Evolutionary conservation across 148 eudicot species (phyloP), one percentile per base, ranked within the genome.

Genomic region (Beta vulgaris): DNA sequence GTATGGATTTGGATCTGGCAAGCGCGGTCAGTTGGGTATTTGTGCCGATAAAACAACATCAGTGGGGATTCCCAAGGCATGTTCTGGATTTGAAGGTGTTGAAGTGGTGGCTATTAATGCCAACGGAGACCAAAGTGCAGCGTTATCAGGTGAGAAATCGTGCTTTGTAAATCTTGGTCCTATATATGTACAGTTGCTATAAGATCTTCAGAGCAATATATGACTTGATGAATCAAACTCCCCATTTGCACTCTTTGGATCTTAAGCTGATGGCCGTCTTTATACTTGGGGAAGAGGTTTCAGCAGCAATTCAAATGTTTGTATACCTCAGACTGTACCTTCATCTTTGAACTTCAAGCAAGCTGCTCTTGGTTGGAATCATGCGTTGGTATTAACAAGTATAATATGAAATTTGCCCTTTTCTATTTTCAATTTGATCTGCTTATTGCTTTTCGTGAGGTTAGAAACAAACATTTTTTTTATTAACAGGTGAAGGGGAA

Each of bases 121-220:
- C 46, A 92, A 92, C 86, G 98, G 98, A 84, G 98, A 95, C 78
- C 98, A 95, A 62, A 95, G 97, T 84, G 87, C 89, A 58, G 97
- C 92, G 58, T 74, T 92, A 76, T 90, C 90, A 76, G 86, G 98
- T 92, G 75, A 84, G 85, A 54, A 15, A 12, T 57, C 32, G 19
- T 34, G 43, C 19, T 35, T 11, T 18, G 29, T 54, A 72, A 12
- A 42, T 73, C 12, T 3, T 34, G 5, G 23, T 12, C 39, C 29
- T 15, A 29, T 11, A 19, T 62, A 26, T 34, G 61, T 12, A 34
- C 29, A 7, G 51, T 58, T 57, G 1, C 67, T 42, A 0, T 34
- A 25, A 3, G 14, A 18, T 32, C 4, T 3, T 40, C 4, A 42
- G 39, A 39, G 29, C 11, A 48, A 26, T 26, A 11, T 7, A 32